These are phyloP conservation scores for Fusarium tanahbumbuense DNA, from an alignment of 2,329 filamentous ascomycete species.

Conservation along the genomic window DNA sequence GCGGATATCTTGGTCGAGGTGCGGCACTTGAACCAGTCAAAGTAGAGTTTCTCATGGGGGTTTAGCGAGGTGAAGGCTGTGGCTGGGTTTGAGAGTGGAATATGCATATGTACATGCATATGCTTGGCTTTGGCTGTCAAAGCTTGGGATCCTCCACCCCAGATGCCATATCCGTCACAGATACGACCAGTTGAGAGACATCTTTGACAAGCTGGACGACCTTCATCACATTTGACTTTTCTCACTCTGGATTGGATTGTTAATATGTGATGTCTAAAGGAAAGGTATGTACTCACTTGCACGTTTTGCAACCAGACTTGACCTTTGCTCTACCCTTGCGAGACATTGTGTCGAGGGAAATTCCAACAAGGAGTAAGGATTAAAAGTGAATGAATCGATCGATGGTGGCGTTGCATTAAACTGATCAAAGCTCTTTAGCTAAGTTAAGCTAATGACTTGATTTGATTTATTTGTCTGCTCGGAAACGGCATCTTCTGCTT, in stretches of 20 bases:
- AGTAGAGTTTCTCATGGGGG: conserved; percentile 25
- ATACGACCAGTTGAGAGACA: conserved; percentile 34
- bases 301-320: conserved; percentile 37
- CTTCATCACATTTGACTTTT: conserved; percentile 39
- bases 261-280: not conserved
- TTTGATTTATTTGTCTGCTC: conserved; percentile 30
- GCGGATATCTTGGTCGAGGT: conserved; percentile 53
- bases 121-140: conserved; percentile 3
- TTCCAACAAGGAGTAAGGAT: not conserved
- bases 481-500: conserved; percentile 38
- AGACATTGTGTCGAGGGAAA: not conserved
- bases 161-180: conserved; percentile 40
- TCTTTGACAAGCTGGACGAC: conserved; percentile 31
- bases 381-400: not conserved
- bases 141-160: conserved; percentile 30
- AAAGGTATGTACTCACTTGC: conserved; percentile 31
- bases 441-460: not conserved
- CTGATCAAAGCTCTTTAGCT: not conserved
- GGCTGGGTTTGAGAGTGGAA: conserved; percentile 6
- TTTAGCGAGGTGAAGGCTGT: conserved; percentile 10
- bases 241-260: conserved; percentile 14
- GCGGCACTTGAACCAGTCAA: conserved; percentile 51
- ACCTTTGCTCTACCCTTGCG: conserved; percentile 34
- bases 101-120: not conserved
- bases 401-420: not conserved